phyloP scores from a whole-genome alignment of 139 green algal genomes.

The Tetraselmis striata region DNA sequence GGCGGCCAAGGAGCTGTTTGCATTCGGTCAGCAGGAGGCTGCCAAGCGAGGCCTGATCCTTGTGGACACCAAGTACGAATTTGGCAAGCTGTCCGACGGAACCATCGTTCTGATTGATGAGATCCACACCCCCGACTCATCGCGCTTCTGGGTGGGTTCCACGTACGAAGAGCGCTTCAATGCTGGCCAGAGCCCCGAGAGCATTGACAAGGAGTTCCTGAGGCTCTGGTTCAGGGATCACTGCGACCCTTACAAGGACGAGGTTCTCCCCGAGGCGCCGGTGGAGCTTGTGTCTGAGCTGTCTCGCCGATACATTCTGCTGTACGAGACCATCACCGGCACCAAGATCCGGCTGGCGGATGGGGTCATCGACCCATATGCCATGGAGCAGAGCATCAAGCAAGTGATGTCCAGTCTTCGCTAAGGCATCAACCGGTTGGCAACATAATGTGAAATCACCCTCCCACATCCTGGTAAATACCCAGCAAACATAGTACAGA shows the following conservation, averaged over 20 bases:
- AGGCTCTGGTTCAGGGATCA: constrained; percentile 89
- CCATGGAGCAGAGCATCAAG: neutral
- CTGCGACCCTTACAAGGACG: constrained; percentile 95
- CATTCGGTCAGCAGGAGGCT: constrained; percentile 82
- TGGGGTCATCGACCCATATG: neutral
- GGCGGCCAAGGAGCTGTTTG: constrained; percentile 82
- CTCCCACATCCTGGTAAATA: no score
- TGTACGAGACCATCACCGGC: constrained; percentile 95
- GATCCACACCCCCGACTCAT: constrained; percentile 95
- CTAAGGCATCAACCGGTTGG: no score
- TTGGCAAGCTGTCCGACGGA: constrained; percentile 71
- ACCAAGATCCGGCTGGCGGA: constrained; percentile 57
- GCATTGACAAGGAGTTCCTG: constrained; percentile 99
- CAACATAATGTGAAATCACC: no score
- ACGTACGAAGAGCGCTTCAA: constrained; percentile 74
- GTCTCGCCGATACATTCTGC: constrained; percentile 79
- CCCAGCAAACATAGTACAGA: no score
- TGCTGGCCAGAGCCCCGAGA: constrained; percentile 72
- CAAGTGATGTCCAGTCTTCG: no score
- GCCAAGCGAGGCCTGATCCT: constrained; percentile 81
- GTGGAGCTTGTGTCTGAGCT: constrained; percentile 83
- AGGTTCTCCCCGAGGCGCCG: constrained; percentile 82
- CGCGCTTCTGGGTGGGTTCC: constrained; percentile 61
- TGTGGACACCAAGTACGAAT: constrained; percentile 96
- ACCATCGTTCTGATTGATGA: constrained; percentile 71